Conservation (phyloP, 805 yeast species). For the Starmerella sirachaensis region DNA sequence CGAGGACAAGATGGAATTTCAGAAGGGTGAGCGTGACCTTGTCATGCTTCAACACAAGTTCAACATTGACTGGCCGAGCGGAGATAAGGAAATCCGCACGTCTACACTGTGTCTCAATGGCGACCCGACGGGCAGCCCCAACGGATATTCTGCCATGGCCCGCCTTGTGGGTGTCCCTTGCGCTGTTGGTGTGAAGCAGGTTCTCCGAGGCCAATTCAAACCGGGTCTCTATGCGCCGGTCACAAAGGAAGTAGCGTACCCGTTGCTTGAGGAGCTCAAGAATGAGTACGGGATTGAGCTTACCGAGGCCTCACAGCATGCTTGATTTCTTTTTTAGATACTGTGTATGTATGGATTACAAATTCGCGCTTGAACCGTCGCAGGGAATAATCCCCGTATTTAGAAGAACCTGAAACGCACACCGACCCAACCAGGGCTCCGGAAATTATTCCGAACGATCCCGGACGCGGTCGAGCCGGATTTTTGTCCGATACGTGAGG, state of each 20-base stretch:
- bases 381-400: no score
- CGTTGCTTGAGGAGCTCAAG: conserved; percentile 83
- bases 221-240: conserved; percentile 92
- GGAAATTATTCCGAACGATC: no score
- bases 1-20: conserved; percentile 93
- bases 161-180: conserved; percentile 97
- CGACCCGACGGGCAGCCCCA: conserved; percentile 46
- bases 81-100: conserved; percentile 80
- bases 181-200: conserved; percentile 84
- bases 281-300: conserved; percentile 79
- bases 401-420: no score
- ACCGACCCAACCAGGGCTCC: no score
- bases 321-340: conserved; percentile 4
- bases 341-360: conserved; percentile 16
- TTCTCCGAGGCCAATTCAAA: conserved; percentile 66
- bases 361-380: no score
- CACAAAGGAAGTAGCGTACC: conserved; percentile 77
- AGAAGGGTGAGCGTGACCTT: conserved; percentile 87
- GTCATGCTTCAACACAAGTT: conserved; percentile 95
- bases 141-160: conserved; percentile 97
- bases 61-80: conserved; percentile 94
- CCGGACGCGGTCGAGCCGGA: no score
- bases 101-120: conserved; percentile 94
- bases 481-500: no score
- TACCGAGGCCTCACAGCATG: conserved; percentile 63